Conservation (phyloP, 805 yeast genomes). For the Nakazawaea ernobii region DNA sequence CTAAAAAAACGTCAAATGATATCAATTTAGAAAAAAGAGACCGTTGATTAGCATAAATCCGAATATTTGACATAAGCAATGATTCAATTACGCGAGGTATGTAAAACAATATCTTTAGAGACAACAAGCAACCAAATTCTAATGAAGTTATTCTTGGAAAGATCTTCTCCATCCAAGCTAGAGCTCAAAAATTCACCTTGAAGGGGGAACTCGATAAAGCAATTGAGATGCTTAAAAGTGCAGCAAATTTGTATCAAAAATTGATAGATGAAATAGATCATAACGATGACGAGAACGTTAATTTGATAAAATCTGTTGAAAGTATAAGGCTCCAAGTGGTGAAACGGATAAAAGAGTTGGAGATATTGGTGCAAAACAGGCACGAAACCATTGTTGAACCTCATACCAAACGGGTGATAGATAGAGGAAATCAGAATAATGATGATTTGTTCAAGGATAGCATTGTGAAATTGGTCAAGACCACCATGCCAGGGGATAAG, state of each 20-base stretch:
- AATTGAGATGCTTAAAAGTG: conserved; percentile 29
- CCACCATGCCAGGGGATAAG: neutral
- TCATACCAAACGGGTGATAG: neutral
- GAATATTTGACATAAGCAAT: neutral
- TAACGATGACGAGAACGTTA: neutral
- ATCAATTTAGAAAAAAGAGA: neutral
- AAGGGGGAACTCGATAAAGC: conserved; percentile 39
- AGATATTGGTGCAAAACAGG: conserved; percentile 10
- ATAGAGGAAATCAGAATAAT: neutral
- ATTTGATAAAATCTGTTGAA: conserved; percentile 15
- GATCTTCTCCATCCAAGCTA: conserved; percentile 46
- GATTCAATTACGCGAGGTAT: conserved; percentile 22
- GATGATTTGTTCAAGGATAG: neutral
- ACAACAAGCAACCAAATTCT: too few species aligned
- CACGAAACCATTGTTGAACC: conserved; percentile 6
- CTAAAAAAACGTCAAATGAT: neutral
- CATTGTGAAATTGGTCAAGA: neutral
- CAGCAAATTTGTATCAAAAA: conserved; percentile 27
- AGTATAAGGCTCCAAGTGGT: conserved; percentile 19
- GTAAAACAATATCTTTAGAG: conserved; percentile 5
- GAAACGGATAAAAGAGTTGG: conserved; percentile 19
- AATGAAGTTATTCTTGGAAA: conserved; percentile 12
- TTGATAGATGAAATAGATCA: conserved; percentile 13
- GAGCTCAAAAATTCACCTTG: conserved; percentile 44
- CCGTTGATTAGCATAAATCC: too few species aligned